Percentiles rank a stretch among this genome's conserved stretches.
phyloP scores from a whole-genome alignment of 306 rosid species.

The Vicia villosa region DNA sequence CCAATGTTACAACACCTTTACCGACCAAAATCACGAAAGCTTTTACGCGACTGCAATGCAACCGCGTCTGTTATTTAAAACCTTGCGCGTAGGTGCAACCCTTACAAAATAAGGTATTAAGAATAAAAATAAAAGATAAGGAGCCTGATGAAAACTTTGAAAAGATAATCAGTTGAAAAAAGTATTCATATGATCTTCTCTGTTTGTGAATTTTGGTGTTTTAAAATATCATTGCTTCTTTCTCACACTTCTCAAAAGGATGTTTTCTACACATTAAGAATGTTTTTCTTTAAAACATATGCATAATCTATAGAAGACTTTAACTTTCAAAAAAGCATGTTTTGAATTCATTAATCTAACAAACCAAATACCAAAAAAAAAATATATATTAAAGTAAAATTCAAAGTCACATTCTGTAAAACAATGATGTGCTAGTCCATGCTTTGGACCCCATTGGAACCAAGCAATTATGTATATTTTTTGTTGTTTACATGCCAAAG shows the following conservation, averaged over 20 bases:
- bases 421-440: conserved; percentile 24
- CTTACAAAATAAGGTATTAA: too few relatives aligned
- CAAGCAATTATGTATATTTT: conserved; percentile 28
- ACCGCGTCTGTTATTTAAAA: too few relatives aligned
- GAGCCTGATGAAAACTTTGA: too few relatives aligned
- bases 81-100: too few relatives aligned
- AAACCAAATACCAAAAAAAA: conserved; percentile 22
- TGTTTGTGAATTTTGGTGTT: not conserved
- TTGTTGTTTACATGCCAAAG: conserved; percentile 35
- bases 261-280: conserved; percentile 12
- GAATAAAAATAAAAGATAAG: too few relatives aligned
- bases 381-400: conserved; percentile 23
- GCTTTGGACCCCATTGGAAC: conserved; percentile 42
- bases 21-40: too few relatives aligned
- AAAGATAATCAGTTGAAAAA: not conserved
- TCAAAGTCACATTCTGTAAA: not conserved
- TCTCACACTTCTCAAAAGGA: conserved; percentile 1
- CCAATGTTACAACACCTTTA: too few relatives aligned
- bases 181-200: not conserved
- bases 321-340: conserved; percentile 15
- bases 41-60: too few relatives aligned
- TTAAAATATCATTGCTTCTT: not conserved
- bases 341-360: conserved; percentile 20
- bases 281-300: not conserved
- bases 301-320: not conserved